phyloP scores from a whole-genome alignment of 1,284 basidiomycete species.

The Austroboletus olivaceoglutinosus region DNA sequence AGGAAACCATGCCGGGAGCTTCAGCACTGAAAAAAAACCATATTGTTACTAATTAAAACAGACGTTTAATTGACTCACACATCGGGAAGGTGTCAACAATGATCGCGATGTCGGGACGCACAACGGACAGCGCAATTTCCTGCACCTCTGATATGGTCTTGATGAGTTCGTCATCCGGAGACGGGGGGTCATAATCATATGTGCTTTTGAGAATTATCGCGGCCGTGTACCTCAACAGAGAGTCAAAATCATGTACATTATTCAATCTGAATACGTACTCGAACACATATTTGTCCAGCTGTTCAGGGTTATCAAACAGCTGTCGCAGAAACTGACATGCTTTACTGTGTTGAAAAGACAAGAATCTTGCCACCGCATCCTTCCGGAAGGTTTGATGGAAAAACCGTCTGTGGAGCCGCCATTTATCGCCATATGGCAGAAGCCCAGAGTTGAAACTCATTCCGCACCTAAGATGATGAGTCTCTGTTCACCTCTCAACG shows the following conservation, averaged over 20 bases:
- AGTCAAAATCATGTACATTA: not conserved
- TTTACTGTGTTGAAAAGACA: slow-evolving; percentile 11
- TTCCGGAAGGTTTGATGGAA: slow-evolving; percentile 12
- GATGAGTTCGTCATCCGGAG: slow-evolving; percentile 11
- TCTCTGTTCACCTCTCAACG: not conserved
- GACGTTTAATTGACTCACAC: slow-evolving; percentile 2
- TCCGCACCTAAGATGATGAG: slow-evolving; percentile 2
- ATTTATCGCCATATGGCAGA: slow-evolving; percentile 9
- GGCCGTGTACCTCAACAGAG: slow-evolving; percentile 6
- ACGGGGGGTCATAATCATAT: slow-evolving; percentile 17
- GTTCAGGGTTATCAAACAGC: slow-evolving; percentile 7
- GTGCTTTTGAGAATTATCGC: slow-evolving; percentile 8
- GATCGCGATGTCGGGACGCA: slow-evolving; percentile 9
- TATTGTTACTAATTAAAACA: not conserved
- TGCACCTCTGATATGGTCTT: not conserved
- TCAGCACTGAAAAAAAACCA: slow-evolving; percentile 1
- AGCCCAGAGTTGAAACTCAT: not conserved
- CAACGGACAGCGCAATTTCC: not conserved
- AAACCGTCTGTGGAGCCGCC: slow-evolving; percentile 15
- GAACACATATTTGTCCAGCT: slow-evolving; percentile 8
- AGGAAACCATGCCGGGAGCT: slow-evolving; percentile 22
- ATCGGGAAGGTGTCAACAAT: slow-evolving; percentile 11
- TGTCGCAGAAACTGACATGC: slow-evolving; percentile 12
- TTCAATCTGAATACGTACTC: slow-evolving; percentile 2
- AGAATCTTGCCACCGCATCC: slow-evolving; percentile 2